phyloP scores from a whole-genome alignment of 805 yeast species.

The Cyberlindnera amylophila region DNA sequence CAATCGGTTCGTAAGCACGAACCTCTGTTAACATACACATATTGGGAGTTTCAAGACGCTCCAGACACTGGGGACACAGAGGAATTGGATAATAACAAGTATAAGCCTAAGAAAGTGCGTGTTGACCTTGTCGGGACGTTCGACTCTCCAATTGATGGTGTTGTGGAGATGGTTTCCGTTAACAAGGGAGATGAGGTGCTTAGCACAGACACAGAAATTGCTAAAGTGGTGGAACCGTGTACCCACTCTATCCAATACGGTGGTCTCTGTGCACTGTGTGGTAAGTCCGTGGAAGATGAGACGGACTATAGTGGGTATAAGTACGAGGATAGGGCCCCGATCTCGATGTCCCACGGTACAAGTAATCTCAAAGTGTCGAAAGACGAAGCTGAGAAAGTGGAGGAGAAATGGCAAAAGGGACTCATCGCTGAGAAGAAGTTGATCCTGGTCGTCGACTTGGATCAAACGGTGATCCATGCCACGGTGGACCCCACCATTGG shows the following conservation, averaged over 20 bases:
- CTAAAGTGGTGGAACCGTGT: constrained; percentile 74
- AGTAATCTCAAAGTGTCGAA: constrained; percentile 78
- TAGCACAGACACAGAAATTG: constrained; percentile 43
- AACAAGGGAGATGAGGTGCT: constrained; percentile 56
- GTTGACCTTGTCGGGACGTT: constrained; percentile 72
- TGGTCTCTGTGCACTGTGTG: constrained; percentile 92
- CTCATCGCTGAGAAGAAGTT: constrained; percentile 62
- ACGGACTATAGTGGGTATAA: constrained; percentile 67
- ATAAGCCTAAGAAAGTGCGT: constrained; percentile 32
- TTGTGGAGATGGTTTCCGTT: constrained; percentile 47
- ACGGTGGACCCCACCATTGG: constrained; percentile 97
- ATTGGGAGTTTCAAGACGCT: constrained; percentile 39
- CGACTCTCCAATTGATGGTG: constrained; percentile 82
- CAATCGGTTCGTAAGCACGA: constrained; percentile 35
- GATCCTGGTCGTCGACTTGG: constrained; percentile 91
- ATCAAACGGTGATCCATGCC: constrained; percentile 96
- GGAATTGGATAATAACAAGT: constrained; percentile 9
- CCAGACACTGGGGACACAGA: constrained; percentile 22
- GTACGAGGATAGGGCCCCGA: constrained; percentile 68
- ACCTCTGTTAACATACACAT: constrained; percentile 38
- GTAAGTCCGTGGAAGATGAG: constrained; percentile 65
- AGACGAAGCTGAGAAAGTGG: constrained; percentile 84
- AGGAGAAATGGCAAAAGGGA: constrained; percentile 57
- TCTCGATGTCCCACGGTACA: constrained; percentile 86
- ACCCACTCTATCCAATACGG: constrained; percentile 91